Evolutionary conservation across 2,329 filamentous ascomycete species (phyloP).

Genomic region (Pseudocercospora ulei): DNA sequence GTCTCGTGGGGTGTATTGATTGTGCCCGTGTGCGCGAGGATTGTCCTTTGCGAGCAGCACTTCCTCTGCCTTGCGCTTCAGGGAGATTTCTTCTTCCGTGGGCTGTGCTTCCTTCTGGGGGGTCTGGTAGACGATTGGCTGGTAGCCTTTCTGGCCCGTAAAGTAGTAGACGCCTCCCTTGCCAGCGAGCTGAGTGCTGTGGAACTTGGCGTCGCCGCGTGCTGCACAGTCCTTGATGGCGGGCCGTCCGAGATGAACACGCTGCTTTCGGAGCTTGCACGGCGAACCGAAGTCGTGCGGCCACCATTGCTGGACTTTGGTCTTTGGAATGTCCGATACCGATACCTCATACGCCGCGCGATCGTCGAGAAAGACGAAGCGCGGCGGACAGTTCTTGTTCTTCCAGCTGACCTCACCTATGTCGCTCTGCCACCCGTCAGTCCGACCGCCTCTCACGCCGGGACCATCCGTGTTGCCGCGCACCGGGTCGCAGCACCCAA

Average conservation of each 20-base stretch:
- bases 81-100: conserved; percentile 8
- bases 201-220: conserved; percentile 18
- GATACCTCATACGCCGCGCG: conserved; percentile 33
- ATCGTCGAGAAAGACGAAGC: conserved; percentile 38
- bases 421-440: conserved; percentile 20
- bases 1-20: conserved; percentile 28
- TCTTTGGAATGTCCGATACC: conserved; percentile 26
- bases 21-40: conserved; percentile 24
- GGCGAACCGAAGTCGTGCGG: conserved; percentile 35
- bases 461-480: too few species aligned
- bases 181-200: conserved; percentile 13
- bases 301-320: conserved; percentile 32
- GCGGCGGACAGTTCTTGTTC: conserved; percentile 31
- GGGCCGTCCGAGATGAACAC: conserved; percentile 36
- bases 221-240: conserved; percentile 25
- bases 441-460: too few species aligned
- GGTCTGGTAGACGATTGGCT: conserved; percentile 23
- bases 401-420: conserved; percentile 26
- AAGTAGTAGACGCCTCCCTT: conserved; percentile 27
- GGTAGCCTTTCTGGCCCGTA: conserved; percentile 26
- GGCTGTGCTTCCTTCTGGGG: conserved; percentile 10
- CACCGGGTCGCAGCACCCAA: too few species aligned
- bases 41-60: conserved; percentile 16
- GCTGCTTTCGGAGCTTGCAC: conserved; percentile 30
- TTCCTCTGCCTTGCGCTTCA: conserved; percentile 19